A percentile compares a stretch with the other conserved stretches of the same genome.
phyloP scores from a whole-genome alignment of 352 stramenopile species.

The Phytophthora capsici region DNA sequence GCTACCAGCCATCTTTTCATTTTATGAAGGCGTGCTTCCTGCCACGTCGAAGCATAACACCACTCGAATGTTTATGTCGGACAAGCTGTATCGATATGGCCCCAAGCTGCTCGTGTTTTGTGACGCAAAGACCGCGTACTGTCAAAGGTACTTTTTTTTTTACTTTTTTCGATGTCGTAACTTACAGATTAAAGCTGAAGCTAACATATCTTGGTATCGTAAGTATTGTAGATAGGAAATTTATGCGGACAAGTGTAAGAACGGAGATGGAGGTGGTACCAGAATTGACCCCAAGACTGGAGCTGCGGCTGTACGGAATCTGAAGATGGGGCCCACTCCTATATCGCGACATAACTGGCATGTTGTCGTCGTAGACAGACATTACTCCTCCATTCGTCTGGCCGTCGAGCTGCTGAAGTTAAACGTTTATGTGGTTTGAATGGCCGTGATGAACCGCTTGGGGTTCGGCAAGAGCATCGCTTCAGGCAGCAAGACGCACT shows the following conservation, averaged over 20 bases:
- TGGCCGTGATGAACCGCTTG: too few relatives aligned
- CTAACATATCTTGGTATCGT: background rate
- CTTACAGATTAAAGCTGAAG: background rate
- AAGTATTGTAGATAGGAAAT: background rate
- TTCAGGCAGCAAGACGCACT: background rate
- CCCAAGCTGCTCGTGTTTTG: too few relatives aligned
- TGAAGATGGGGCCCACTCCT: background rate
- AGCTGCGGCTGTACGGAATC: background rate
- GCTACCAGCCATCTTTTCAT: background rate
- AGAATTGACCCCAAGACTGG: background rate
- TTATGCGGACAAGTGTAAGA: background rate
- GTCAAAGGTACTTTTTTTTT: background rate
- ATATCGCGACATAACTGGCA: background rate
- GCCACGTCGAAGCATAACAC: background rate
- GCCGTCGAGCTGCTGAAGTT: too few relatives aligned
- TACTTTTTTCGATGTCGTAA: background rate
- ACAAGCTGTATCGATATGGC: too few relatives aligned
- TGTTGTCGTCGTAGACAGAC: too few relatives aligned
- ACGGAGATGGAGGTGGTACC: background rate
- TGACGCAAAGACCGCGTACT: background rate
- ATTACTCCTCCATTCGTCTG: too few relatives aligned
- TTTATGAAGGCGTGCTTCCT: background rate
- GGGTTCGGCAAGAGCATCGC: background rate
- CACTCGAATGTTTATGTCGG: background rate
- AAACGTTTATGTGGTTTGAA: too few relatives aligned